phyloP scores from a whole-genome alignment of 805 yeast species.

The Yamadazyma tumulicola region DNA sequence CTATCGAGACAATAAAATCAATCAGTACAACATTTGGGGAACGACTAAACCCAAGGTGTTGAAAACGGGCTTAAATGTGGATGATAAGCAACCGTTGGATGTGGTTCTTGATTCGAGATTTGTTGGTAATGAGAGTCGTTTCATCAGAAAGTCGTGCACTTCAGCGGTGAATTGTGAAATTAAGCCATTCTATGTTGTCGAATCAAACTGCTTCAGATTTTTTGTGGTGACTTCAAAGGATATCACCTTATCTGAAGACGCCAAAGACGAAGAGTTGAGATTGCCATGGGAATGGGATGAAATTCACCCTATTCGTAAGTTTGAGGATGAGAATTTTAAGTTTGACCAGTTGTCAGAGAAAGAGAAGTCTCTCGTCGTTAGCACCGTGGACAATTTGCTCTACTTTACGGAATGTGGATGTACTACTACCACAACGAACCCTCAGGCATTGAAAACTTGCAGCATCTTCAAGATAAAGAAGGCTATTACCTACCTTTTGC shows the following conservation, averaged over 20 bases:
- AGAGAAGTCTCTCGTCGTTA: slow-evolving; percentile 53
- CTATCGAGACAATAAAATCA: slow-evolving; percentile 62
- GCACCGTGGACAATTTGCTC: slow-evolving; percentile 59
- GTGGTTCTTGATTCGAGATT: slow-evolving; percentile 77
- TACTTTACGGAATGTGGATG: slow-evolving; percentile 66
- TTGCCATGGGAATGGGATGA: slow-evolving; percentile 89
- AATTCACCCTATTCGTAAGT: slow-evolving; percentile 65
- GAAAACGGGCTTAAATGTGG: slow-evolving; percentile 14
- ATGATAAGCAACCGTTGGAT: slow-evolving; percentile 29
- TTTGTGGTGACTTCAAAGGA: slow-evolving; percentile 54
- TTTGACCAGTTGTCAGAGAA: slow-evolving; percentile 54
- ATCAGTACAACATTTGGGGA: slow-evolving; percentile 76
- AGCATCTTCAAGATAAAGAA: slow-evolving; percentile 57
- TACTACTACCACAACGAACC: slow-evolving; percentile 33
- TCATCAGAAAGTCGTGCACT: slow-evolving; percentile 68
- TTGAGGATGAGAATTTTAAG: slow-evolving; percentile 26
- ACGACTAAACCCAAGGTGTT: slow-evolving; percentile 49
- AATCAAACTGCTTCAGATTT: slow-evolving; percentile 45
- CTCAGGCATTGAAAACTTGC: slow-evolving; percentile 41
- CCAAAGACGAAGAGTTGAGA: slow-evolving; percentile 67
- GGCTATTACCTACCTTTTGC: slow-evolving; percentile 54
- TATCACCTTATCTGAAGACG: slow-evolving; percentile 33
- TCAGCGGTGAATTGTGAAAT: slow-evolving; percentile 66
- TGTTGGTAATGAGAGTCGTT: slow-evolving; percentile 72
- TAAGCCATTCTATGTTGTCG: slow-evolving; percentile 41